Percentiles rank a stretch among this genome's conserved stretches.
phyloP scores from a whole-genome alignment of 495 filamentous ascomycete species.

The Aspergillus panamensis region DNA sequence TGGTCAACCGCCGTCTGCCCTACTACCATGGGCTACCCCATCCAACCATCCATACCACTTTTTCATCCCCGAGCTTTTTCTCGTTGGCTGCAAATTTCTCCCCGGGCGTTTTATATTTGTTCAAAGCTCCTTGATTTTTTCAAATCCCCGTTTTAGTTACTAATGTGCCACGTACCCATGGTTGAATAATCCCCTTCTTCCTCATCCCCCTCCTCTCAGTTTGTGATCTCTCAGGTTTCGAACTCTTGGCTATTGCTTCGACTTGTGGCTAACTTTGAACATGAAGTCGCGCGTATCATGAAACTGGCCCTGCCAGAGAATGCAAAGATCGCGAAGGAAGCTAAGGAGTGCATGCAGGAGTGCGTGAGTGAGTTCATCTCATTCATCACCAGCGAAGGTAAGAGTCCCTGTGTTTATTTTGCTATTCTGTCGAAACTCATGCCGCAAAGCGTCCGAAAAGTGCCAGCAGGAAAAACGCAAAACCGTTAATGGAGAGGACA shows the following conservation, averaged over 20 bases:
- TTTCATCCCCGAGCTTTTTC: conserved; percentile 18
- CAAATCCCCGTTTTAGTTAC: not conserved
- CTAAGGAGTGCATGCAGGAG: conserved; percentile 99
- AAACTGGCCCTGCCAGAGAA: conserved; percentile 95
- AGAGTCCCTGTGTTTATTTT: conserved; percentile 9
- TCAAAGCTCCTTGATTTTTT: conserved; percentile 1
- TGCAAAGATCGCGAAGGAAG: conserved; percentile 98
- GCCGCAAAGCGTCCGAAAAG: conserved; percentile 82
- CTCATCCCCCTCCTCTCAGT: not conserved
- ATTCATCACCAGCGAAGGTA: conserved; percentile 98
- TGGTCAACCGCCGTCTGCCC: conserved; percentile 45
- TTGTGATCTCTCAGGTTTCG: not conserved
- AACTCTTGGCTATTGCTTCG: not conserved
- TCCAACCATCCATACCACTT: conserved; percentile 23
- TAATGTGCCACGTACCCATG: not conserved
- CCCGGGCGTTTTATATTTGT: conserved; percentile 1
- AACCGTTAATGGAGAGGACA: conserved; percentile 98
- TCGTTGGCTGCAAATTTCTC: conserved; percentile 15
- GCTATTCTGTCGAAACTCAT: conserved; percentile 2
- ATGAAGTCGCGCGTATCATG: conserved; percentile 98
- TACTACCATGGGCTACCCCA: conserved; percentile 26
- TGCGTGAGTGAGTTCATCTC: conserved; percentile 99
- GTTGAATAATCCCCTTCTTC: not conserved
- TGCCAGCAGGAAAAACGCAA: conserved; percentile 99
- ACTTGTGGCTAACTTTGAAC: conserved; percentile 74